Percentiles rank a stretch among this genome's conserved stretches.
Conservation (phyloP, 1,284 basidiomycete species). For the Ceratobasidium sp. region DNA sequence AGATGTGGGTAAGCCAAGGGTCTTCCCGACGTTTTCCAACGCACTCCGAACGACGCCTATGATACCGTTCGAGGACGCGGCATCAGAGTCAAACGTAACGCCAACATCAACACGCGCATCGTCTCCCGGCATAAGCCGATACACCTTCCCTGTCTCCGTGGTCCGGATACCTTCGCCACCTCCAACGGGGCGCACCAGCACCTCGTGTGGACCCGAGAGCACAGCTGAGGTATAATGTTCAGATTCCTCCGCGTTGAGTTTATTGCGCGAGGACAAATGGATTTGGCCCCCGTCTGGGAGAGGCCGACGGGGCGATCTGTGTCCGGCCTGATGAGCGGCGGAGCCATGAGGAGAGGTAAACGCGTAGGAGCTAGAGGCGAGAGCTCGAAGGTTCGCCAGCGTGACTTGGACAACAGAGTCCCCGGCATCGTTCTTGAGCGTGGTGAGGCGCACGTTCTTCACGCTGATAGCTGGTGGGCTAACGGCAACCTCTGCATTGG, state of each 20-base stretch:
- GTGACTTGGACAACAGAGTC: slow-evolving; percentile 61
- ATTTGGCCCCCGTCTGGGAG: not conserved
- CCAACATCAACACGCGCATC: slow-evolving; percentile 52
- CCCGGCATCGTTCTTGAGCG: slow-evolving; percentile 56
- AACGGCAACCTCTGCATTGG: slow-evolving; percentile 27
- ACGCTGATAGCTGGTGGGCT: slow-evolving; percentile 47
- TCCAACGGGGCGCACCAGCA: slow-evolving; percentile 8
- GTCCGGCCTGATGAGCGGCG: not conserved
- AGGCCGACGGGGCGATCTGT: slow-evolving; percentile 11
- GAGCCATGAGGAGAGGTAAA: not conserved
- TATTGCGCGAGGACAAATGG: slow-evolving; percentile 47
- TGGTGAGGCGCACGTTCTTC: slow-evolving; percentile 57
- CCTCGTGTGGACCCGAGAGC: slow-evolving; percentile 12
- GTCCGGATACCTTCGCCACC: slow-evolving; percentile 56
- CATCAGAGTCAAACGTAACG: slow-evolving; percentile 27
- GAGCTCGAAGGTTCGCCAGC: slow-evolving; percentile 60
- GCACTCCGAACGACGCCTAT: not conserved
- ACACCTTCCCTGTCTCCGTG: slow-evolving; percentile 54
- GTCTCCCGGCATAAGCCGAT: slow-evolving; percentile 60
- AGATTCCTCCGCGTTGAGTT: slow-evolving; percentile 48
- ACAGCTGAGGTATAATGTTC: slow-evolving; percentile 54
- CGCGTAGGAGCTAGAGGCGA: not conserved
- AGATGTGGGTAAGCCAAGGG: not conserved
- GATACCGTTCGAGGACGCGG: not conserved
- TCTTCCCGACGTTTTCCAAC: not conserved